Base-by-base conservation (phyloP, 148 eudicot species). In the Amaranthus cruentus region DNA sequence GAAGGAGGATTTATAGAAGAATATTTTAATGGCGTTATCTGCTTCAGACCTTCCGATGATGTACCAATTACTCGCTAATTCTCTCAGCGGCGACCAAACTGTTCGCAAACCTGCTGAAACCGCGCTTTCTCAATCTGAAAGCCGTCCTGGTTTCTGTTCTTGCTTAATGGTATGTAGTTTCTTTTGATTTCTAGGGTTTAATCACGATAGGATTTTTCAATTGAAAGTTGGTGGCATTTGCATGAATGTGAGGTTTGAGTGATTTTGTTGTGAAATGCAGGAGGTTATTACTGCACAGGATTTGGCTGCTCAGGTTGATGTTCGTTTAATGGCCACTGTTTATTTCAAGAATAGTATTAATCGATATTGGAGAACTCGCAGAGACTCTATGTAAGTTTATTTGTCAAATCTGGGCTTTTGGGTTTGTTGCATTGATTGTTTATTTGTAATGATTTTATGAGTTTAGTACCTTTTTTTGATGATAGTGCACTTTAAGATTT, bases 221-320 rank as follows among this genome's bases (percentile, higher is more conserved):
- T 44, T n/a, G 6, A 18, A 28, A 21, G 14, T 47, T 53, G 38
- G 52, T 57, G 15, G 59, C 28, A n/a, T n/a, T 44, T 79, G 64
- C 79, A 64, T 78, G 68, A 58, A 28, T 74, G 75, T 64, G 67
- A 62, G 57, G 15, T 74, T 72, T 64, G 67, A 62, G 57, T 55
- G 54, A 49, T 57, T 69, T 28, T 21, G 70, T 9, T 76, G 14
- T 66, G 62, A 50, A 63, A 5, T 83, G 67, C 79, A 95, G 99
- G 99, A 95, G 83, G 92, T 95, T 77, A 95, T 95, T 62, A 90
- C 89, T 76, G 86, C 99, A 4, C 85, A 83, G 72, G 96, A 95
- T 84, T 87, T 91, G 73, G 89, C 76, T 14, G 80, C 84, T 15
- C 99, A 87, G 75, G 85, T 81, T 9, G 99, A 91, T 81, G 99